Percentiles rank a stretch among this genome's conserved stretches.
Conservation (phyloP, 164 flowering plant genomes). For the Aristolochia contorta region DNA sequence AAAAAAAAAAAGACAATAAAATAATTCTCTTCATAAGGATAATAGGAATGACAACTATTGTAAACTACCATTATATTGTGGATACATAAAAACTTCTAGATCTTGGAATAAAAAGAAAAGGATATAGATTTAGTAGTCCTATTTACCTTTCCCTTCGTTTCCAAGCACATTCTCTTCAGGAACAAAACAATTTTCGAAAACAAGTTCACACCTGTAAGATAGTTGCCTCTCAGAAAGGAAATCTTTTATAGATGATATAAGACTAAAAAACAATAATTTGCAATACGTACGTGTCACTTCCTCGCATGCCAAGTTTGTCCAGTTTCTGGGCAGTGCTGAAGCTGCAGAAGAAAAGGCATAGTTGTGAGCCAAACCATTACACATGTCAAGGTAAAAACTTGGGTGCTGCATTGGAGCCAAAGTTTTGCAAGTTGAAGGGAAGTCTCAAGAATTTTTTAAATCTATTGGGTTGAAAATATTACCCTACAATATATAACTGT, state of each 20-base stretch:
- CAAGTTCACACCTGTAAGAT: slow-evolving; percentile 86
- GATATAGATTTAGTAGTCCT: too few species aligned
- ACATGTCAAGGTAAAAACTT: too few species aligned
- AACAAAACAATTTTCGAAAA: slow-evolving; percentile 95
- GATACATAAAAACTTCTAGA: too few species aligned
- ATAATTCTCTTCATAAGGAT: not conserved
- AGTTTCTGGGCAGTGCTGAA: slow-evolving; percentile 95
- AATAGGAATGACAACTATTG: not conserved
- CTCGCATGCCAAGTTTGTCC: slow-evolving; percentile 99
- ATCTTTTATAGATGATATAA: too few species aligned
- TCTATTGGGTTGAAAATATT: too few species aligned
- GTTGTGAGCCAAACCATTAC: not conserved
- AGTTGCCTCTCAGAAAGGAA: not conserved
- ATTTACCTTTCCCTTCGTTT: slow-evolving; percentile 90
- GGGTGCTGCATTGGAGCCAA: too few species aligned
- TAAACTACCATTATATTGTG: not conserved
- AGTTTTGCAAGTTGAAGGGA: too few species aligned
- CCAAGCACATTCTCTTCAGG: slow-evolving; percentile 95
- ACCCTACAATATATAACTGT: too few species aligned
- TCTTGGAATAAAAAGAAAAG: too few species aligned
- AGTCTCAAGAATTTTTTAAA: too few species aligned
- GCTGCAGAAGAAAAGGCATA: slow-evolving; percentile 37
- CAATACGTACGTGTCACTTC: slow-evolving; percentile 90
- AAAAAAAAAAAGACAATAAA: not conserved
- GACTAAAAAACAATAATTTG: too few species aligned